Base-by-base conservation (phyloP, 805 yeast genomes). In the Ogataea saltuana region DNA sequence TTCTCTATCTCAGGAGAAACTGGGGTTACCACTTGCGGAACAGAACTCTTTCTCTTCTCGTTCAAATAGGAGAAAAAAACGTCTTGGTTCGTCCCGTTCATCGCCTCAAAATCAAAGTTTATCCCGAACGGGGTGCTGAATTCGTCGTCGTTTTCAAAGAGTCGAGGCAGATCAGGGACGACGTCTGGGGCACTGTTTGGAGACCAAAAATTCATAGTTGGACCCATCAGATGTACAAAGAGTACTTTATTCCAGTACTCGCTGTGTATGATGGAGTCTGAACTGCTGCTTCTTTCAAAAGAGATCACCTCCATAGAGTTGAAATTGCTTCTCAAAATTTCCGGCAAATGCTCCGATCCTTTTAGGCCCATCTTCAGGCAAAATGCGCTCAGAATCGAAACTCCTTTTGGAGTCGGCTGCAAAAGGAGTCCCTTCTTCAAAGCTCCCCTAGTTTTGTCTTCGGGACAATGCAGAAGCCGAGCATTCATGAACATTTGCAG, bases 381-480 rank as follows among this genome's bases (percentile, higher is more conserved):
- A 59, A 82, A 88, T 13, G 71, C 67, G 38, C 78, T 79, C 2
- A 90, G 62, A 0, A 88, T 56, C 0, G 88, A 81, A 6, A 88
- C 80, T 1, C 97, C 98, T 57, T 91, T 91, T 0, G 97, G 89
- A 0, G 97, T 88, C 4, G 96, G 96, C 58, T 91, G 97, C 21
- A 88, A 58, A 2, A 69, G 46, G 0, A 70, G 66, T 4, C 64
- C 67, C 0, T 56, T 64, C 39, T 73, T 74, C 5, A 81, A 71
- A 31, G 59, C 65, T 11, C 59, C 50, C 32, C 85, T 59, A 0
- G 96, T 88, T 54, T 91, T 68, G 49, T 85, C 89, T 3, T 78
- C 76, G 0, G 96, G 96, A 11, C 78, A 76, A 58, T 88, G 96
- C 8, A 88, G 51, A 1, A 88, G 63, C 49, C 78, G 80, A 0